Evolutionary conservation across 805 yeast species (phyloP).

Genomic region (Lachancea mirantina): DNA sequence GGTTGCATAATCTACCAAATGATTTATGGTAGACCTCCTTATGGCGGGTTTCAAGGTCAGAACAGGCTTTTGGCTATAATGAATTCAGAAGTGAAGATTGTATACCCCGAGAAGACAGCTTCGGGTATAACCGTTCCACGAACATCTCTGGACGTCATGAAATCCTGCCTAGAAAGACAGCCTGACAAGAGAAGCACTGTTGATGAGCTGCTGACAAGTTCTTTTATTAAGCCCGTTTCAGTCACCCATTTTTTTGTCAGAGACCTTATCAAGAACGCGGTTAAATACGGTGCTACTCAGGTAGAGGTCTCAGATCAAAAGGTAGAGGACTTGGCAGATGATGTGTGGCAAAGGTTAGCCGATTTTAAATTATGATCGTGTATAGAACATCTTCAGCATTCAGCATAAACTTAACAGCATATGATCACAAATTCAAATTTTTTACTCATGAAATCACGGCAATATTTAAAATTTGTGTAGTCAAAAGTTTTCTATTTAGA

Average conservation of each 20-base stretch:
- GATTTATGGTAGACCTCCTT: constrained; percentile 91
- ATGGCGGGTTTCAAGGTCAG: constrained; percentile 68
- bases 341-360: constrained; percentile 47
- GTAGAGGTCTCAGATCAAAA: constrained; percentile 37
- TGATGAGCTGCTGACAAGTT: constrained; percentile 49
- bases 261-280: constrained; percentile 70
- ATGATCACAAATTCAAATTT: no score
- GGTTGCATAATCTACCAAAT: constrained; percentile 94
- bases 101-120: constrained; percentile 55
- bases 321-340: constrained; percentile 43
- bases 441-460: neutral
- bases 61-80: constrained; percentile 77
- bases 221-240: constrained; percentile 68
- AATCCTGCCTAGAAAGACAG: constrained; percentile 62
- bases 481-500: neutral
- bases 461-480: neutral
- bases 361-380: constrained; percentile 22
- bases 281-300: constrained; percentile 57
- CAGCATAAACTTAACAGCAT: constrained; percentile 1
- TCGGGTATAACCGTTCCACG: constrained; percentile 60
- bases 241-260: constrained; percentile 60
- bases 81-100: constrained; percentile 69
- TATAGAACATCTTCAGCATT: constrained; percentile 1
- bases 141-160: constrained; percentile 63
- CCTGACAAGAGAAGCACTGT: constrained; percentile 62